Evolutionary conservation across 2,329 filamentous ascomycete genomes (phyloP), one percentile per base, ranked within the genome.

Genomic region (Botrytis byssoidea): DNA sequence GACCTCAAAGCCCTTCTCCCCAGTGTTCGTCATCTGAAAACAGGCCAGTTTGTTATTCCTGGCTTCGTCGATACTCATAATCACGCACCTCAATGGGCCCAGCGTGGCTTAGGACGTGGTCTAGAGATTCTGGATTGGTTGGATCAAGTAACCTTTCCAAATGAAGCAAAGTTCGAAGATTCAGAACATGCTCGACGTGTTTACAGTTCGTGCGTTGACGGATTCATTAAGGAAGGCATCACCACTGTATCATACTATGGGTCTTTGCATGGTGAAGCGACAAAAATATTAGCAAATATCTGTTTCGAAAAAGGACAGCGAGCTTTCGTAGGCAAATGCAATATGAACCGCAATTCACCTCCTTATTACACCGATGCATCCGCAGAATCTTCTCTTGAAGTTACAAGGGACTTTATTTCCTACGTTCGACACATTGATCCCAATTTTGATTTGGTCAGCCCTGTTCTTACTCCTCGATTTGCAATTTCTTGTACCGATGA

Each of bases 201-300:
- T 75, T 98, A 98, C 83, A 86, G 87, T 48, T 90, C 91, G 74
- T 92, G 93, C 76, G 88, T 98, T 74, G 86, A 89, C 25, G 90
- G 92, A 67, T 96, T 94, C 0, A 88, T 98, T 7, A 87, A 92
- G 35, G 90, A 97, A 81, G 95, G 95, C 76, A 98, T 95, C 25
- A 98, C 95, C 0, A 95, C 92, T 18, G 94, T 93, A 12, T 89
- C 93, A 29, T 98, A 98, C 86, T 98, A 92, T 82, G 94, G 94
- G 74, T 98, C 95, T 35, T 89, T 93, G 75, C 91, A 97, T 81
- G 92, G 96, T 1, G 86, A 88, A 1, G 90, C 94, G 1, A 98
- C 95, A 16, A 97, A 97, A 80, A 87, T 97, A 18, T 89, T 98
- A 5, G 92, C 94, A 1, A 89, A 93, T 76, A 88, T 97, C 29